Evolutionary conservation across 75 land plant genomes (phyloP), one percentile per base, ranked within the genome.

Genomic region (Sequoia sempervirens): DNA sequence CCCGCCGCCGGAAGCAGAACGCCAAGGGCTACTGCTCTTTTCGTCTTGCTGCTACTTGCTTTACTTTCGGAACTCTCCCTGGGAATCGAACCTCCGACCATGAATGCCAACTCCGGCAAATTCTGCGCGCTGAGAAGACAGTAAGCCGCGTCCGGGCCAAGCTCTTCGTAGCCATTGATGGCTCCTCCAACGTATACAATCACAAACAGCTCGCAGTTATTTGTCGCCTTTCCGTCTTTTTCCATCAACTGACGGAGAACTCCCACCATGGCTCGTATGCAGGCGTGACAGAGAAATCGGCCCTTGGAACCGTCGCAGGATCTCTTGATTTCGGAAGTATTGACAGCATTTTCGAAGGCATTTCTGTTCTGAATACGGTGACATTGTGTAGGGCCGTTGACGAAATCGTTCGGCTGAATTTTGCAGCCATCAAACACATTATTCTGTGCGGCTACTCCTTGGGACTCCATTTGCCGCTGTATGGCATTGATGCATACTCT

Each of bases 51-150:
- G 46, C 14, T 78, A 14, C 80, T 46, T 78, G 7, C 1, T 10
- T 20, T 78, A 47, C 23, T 10, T n/a, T 43, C 54, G 9, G 4
- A 4, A 15, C 5, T 17, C 18, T 17, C 4, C 18, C 23, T 3
- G 18, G 66, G 66, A 11, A 1, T 70, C 36, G 73, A 30, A 30
- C 36, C 32, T 30, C 4, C 36, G 20, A 1, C 38, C 30, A 18
- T 3, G 61, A 26, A n/a, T 52, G 23, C 20, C 26, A 53, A 4
- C 0, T 45, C 18, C 61, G 82, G 5, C 30, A 80, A n/a, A 15
- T 80, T 36, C 23, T 32, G 82, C 14, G 47, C 82, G 64, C 82
- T 80, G 38, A 80, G 34, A 20, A 80, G 7, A 52, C 82, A 80
- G 11, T 50, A 80, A 52, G 61, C 61, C 15, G 38, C 82, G 36